These are phyloP conservation scores for Ottelia alismoides DNA, from an alignment of 106 monocot species.

Conservation along the genomic window DNA sequence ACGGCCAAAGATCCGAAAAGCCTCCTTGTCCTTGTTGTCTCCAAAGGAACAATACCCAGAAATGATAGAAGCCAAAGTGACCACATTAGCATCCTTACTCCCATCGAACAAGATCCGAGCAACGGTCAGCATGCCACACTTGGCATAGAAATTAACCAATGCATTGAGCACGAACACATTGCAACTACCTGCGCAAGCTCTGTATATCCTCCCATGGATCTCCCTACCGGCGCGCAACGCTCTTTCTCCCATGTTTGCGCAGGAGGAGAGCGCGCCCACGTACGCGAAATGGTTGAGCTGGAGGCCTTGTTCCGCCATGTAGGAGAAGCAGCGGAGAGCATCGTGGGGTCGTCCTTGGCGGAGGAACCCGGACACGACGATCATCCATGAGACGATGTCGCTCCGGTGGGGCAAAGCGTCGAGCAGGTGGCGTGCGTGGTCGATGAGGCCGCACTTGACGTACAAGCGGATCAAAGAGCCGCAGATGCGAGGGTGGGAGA, in stretches of 20 bases:
- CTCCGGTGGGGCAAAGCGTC: slow-evolving; percentile 11
- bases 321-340: slow-evolving; percentile 7
- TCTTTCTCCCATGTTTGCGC: slow-evolving; percentile 2
- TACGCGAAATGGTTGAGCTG: slow-evolving; percentile 11
- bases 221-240: slow-evolving; percentile 5
- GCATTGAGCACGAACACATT: slow-evolving; percentile 8
- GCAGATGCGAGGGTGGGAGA: slow-evolving; percentile 7
- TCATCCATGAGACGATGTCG: slow-evolving; percentile 14
- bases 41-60: slow-evolving; percentile 15
- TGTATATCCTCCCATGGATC: slow-evolving; percentile 15
- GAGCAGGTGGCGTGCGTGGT: slow-evolving; percentile 15
- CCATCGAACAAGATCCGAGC: slow-evolving; percentile 6
- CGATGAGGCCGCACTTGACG: background rate
- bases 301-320: slow-evolving; percentile 7
- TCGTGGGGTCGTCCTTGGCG: background rate
- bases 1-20: slow-evolving; percentile 7
- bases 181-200: background rate
- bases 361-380: slow-evolving; percentile 8
- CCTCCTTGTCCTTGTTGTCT: slow-evolving; percentile 8
- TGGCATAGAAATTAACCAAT: slow-evolving; percentile 18
- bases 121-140: slow-evolving; percentile 6
- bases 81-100: slow-evolving; percentile 3
- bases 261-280: slow-evolving; percentile 10
- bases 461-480: slow-evolving; percentile 14
- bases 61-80: slow-evolving; percentile 17